Conservation (phyloP, 495 filamentous ascomycete genomes). For the Cercophora sp. region DNA sequence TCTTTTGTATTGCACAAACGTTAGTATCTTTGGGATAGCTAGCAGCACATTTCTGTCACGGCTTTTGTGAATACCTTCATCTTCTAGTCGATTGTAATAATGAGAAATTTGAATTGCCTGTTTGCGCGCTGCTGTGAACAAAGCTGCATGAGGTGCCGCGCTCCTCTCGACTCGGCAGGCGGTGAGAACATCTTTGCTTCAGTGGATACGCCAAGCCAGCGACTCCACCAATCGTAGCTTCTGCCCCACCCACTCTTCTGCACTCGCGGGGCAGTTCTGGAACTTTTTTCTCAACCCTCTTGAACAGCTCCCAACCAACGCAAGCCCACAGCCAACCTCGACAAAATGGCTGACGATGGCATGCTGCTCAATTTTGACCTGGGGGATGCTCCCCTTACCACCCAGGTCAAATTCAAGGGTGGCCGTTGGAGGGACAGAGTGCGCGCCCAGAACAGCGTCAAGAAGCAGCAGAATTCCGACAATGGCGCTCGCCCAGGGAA, state of each 20-base stretch:
- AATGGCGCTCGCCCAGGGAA: slow-evolving; percentile 30
- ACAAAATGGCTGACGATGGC: slow-evolving; percentile 84
- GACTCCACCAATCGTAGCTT: neutral
- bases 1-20: no score
- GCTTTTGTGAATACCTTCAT: no score
- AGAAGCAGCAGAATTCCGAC: slow-evolving; percentile 26
- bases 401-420: slow-evolving; percentile 71
- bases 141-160: neutral
- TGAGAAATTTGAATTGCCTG: no score
- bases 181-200: no score
- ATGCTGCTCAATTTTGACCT: slow-evolving; percentile 91
- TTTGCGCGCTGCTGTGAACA: no score
- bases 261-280: neutral
- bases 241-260: slow-evolving; percentile 1
- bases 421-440: slow-evolving; percentile 88
- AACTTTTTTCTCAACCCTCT: slow-evolving; percentile 23
- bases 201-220: neutral
- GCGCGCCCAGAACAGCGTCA: slow-evolving; percentile 68
- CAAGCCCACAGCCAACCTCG: no score
- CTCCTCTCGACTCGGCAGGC: slow-evolving; percentile 10
- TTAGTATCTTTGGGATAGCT: no score
- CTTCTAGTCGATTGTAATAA: no score
- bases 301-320: slow-evolving; percentile 11
- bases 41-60: no score
- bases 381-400: slow-evolving; percentile 55